Conservation (phyloP, 257 asterid species). For the Striga asiatica region DNA sequence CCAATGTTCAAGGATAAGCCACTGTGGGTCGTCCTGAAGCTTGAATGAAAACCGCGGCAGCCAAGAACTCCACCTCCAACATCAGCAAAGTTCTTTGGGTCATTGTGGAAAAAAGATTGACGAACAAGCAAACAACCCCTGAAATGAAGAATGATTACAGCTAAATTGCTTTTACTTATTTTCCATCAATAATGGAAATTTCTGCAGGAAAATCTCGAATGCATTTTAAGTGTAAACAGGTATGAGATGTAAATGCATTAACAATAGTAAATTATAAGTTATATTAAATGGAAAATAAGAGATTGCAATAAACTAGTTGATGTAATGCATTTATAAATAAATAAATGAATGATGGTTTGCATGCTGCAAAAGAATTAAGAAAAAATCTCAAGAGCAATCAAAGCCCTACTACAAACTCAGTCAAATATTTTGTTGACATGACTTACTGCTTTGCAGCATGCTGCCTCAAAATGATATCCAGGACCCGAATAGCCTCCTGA, state of each 20-base stretch:
- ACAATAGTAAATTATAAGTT: no score
- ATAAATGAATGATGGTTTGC: background rate
- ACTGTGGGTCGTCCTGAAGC: constrained; percentile 74
- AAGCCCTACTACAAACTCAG: background rate
- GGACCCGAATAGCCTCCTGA: constrained; percentile 67
- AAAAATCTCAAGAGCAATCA: background rate
- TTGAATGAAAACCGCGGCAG: constrained; percentile 82
- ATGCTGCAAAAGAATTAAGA: background rate
- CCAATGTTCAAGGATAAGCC: constrained; percentile 86
- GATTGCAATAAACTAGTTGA: no score
- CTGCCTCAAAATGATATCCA: constrained; percentile 82
- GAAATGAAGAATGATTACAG: constrained; percentile 9
- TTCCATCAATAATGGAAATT: background rate
- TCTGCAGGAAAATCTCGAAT: background rate
- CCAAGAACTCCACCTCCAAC: constrained; percentile 91
- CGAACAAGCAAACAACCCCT: constrained; percentile 87
- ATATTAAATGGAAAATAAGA: no score
- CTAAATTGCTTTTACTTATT: background rate
- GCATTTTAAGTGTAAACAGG: background rate
- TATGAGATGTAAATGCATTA: no score
- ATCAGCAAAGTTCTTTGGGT: constrained; percentile 51
- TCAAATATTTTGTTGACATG: background rate
- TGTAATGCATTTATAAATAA: no score
- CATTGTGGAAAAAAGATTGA: constrained; percentile 71
- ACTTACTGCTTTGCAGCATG: constrained; percentile 91